phyloP scores from a whole-genome alignment of 352 stramenopile species.

The Detonula confervacea region DNA sequence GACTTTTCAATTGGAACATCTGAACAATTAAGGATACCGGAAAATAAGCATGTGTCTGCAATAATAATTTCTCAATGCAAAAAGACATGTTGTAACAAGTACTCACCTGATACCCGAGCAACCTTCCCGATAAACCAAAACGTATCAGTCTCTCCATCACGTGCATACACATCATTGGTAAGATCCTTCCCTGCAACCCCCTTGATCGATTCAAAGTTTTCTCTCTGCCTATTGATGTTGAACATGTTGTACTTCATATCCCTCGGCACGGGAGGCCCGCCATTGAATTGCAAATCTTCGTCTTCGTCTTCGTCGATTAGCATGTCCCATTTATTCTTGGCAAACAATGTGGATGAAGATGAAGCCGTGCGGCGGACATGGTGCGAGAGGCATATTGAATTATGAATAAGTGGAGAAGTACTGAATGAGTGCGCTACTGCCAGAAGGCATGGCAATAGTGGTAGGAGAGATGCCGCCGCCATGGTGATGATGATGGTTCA shows the following conservation, averaged over 20 bases:
- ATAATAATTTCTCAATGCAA: not conserved
- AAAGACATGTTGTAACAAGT: slow-evolving; percentile 3
- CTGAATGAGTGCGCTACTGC: slow-evolving; percentile 22
- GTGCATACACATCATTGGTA: slow-evolving; percentile 78
- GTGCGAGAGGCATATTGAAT: too few relatives aligned
- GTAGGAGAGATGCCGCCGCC: not conserved
- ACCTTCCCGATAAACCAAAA: slow-evolving; percentile 85
- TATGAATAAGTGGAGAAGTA: not conserved
- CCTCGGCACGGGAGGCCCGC: slow-evolving; percentile 50
- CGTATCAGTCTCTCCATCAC: slow-evolving; percentile 57
- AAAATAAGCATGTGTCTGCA: not conserved
- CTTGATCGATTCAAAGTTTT: slow-evolving; percentile 75
- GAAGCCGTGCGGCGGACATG: too few relatives aligned
- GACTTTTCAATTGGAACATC: slow-evolving; percentile 71
- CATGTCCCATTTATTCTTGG: slow-evolving; percentile 66
- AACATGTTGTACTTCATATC: slow-evolving; percentile 81
- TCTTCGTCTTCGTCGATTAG: slow-evolving; percentile 73
- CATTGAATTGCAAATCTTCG: slow-evolving; percentile 50
- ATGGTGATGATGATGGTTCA: not conserved
- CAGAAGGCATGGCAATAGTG: slow-evolving; percentile 11
- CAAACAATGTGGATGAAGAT: slow-evolving; percentile 5
- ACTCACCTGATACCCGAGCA: slow-evolving; percentile 63
- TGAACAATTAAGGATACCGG: slow-evolving; percentile 5
- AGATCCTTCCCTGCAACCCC: slow-evolving; percentile 67
- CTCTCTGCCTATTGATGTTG: slow-evolving; percentile 69